Evolutionary conservation across 768 basidiomycete genomes (phyloP).

Genomic region (Tricholoma sp.): DNA sequence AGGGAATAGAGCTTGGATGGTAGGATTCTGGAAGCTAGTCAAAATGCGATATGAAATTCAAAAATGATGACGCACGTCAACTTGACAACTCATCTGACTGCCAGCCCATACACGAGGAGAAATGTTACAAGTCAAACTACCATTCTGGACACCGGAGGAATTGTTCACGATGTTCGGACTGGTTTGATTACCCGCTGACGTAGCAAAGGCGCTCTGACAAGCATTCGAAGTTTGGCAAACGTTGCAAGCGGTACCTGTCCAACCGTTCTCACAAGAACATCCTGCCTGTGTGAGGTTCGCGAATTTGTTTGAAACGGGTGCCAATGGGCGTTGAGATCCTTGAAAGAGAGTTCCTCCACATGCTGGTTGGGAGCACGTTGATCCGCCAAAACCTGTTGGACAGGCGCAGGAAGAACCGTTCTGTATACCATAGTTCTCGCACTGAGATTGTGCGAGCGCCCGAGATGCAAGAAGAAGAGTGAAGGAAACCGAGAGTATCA

Average conservation of each 20-base stretch:
- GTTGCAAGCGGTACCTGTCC: slow-evolving; percentile 76
- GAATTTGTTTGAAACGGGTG: slow-evolving; percentile 35
- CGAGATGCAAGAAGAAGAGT: slow-evolving; percentile 14
- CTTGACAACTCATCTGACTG: slow-evolving; percentile 80
- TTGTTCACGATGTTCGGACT: slow-evolving; percentile 23
- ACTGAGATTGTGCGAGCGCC: slow-evolving; percentile 38
- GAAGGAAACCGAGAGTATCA: slow-evolving; percentile 6
- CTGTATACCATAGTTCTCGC: slow-evolving; percentile 63
- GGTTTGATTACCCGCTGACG: slow-evolving; percentile 32
- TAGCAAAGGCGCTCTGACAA: slow-evolving; percentile 59
- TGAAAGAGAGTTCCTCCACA: slow-evolving; percentile 85
- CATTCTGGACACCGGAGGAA: slow-evolving; percentile 38
- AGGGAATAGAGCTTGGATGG: slow-evolving; percentile 72
- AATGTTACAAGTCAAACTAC: slow-evolving; percentile 71
- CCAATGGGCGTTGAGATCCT: slow-evolving; percentile 51
- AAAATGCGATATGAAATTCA: not conserved
- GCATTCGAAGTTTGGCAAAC: slow-evolving; percentile 66
- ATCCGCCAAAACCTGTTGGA: slow-evolving; percentile 76
- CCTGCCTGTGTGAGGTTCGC: slow-evolving; percentile 62
- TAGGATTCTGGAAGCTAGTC: slow-evolving; percentile 60
- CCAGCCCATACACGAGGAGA: slow-evolving; percentile 68
- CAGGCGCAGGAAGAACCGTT: slow-evolving; percentile 65
- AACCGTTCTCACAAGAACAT: slow-evolving; percentile 70
- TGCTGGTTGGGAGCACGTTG: slow-evolving; percentile 59
- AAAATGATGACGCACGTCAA: slow-evolving; percentile 53